phyloP scores from a whole-genome alignment of 2,329 filamentous ascomycete species.

The Emmonsiellopsis sp. region DNA sequence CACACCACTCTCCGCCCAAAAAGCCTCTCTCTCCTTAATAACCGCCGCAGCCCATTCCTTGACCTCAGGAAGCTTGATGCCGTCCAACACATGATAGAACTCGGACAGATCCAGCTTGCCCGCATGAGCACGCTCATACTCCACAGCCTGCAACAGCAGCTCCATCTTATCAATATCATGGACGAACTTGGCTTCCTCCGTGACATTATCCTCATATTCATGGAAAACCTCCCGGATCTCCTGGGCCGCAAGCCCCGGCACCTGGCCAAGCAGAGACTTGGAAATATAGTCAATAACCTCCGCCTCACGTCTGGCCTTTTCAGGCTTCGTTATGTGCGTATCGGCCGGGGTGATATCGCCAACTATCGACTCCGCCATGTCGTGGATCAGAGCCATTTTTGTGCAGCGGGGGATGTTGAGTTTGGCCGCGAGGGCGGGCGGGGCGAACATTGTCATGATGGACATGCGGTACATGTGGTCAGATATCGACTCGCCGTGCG shows the following conservation, averaged over 20 bases:
- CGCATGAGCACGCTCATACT: conserved; percentile 72
- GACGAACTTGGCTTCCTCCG: conserved; percentile 77
- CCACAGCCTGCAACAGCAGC: conserved; percentile 85
- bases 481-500: conserved; percentile 72
- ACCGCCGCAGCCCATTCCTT: conserved; percentile 70
- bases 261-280: conserved; percentile 59
- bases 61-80: conserved; percentile 68
- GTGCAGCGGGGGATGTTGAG: conserved; percentile 78
- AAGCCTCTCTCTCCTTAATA: conserved; percentile 62
- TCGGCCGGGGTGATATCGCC: conserved; percentile 96
- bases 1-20: conserved; percentile 52
- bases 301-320: conserved; percentile 81
- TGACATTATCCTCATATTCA: conserved; percentile 86
- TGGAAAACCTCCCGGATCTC: conserved; percentile 79
- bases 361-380: conserved; percentile 93
- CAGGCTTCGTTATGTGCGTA: conserved; percentile 62
- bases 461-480: conserved; percentile 99
- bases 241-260: conserved; percentile 58
- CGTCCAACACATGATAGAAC: conserved; percentile 69
- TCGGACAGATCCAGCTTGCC: conserved; percentile 69
- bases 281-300: conserved; percentile 90
- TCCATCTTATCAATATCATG: conserved; percentile 98
- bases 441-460: conserved; percentile 86
- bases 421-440: conserved; percentile 58
- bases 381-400: conserved; percentile 91